Evolutionary conservation across 2,329 filamentous ascomycete genomes (phyloP), one percentile per base, ranked within the genome.

Genomic region (Fusarium sp.): DNA sequence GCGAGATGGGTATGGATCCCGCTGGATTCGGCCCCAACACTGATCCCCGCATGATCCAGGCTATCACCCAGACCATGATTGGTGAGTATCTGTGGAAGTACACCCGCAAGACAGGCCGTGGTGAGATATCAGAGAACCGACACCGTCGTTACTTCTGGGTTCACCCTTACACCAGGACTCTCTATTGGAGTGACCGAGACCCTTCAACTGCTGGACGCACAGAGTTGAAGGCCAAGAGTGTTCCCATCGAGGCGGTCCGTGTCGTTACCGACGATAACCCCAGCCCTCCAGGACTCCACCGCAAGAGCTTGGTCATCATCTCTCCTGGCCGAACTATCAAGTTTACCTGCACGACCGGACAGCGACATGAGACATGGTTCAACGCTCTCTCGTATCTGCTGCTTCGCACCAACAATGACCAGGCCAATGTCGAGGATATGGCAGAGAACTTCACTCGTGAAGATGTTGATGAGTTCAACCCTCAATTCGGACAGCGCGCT

Each of bases 61-160:
- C 96, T 51, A 98, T 99, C 72, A 99, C 96, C 4, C 95, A 99
- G 81, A 98, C 96, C 20, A 99, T 99, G 96, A 98, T 99, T 77
- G 96, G 96, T 59, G 96, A 99, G 80, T 98, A 95, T 80, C 86
- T 99, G 43, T 99, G 96, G 96, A 99, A 99, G 80, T 99, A 99
- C 81, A 99, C 96, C 0, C 92, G 96, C 76, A 97, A 96, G 83
- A 87, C 95, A 64, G 95, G 94, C n/a, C 91, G 95, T 25, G 92
- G 90, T 58, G 92, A 94, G 69, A 90, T 97, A 81, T 98, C 95
- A 1, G 92, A 91, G 74, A 97, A 95, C 59, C 89, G 96, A 55
- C 96, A 99, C 81, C 90, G 93, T 67, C 91, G 96, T 32, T 99
- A 98, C 85, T 99, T 99, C 87, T 99, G 96, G 96, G 93, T 99